Conservation (phyloP, 2,329 filamentous ascomycete species). For the Davidsoniella neocaledoniae region DNA sequence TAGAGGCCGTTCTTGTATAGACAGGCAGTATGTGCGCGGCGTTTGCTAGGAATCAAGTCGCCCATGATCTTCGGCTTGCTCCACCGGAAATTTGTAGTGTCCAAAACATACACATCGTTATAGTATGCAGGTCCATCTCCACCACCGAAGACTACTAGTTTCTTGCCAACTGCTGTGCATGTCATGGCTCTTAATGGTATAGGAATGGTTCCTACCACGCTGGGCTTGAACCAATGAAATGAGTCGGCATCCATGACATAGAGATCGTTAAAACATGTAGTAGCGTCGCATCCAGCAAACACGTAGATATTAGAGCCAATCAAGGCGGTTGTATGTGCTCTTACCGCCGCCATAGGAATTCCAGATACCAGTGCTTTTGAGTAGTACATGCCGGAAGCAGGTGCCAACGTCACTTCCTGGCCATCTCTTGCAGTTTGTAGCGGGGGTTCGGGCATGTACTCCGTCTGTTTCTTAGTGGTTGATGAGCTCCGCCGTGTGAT, state of each 20-base stretch:
- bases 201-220: constrained; percentile 46
- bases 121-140: constrained; percentile 56
- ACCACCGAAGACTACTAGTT: constrained; percentile 52
- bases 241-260: constrained; percentile 54
- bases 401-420: constrained; percentile 43
- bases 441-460: constrained; percentile 32
- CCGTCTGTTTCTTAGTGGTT: constrained; percentile 19
- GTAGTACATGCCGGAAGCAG: constrained; percentile 59
- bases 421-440: constrained; percentile 38
- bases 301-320: constrained; percentile 51
- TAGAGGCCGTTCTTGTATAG: constrained; percentile 56
- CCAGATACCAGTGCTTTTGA: constrained; percentile 48
- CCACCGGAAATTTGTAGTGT: constrained; percentile 53
- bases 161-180: constrained; percentile 53
- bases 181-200: constrained; percentile 54
- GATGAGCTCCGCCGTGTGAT: constrained; percentile 11
- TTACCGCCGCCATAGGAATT: constrained; percentile 39
- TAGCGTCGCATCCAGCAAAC: constrained; percentile 51
- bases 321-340: constrained; percentile 50
- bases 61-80: constrained; percentile 42
- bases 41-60: constrained; percentile 40
- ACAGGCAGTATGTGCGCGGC: constrained; percentile 53
- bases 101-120: constrained; percentile 56
- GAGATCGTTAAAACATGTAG: constrained; percentile 51
- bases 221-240: constrained; percentile 52